Conservation (phyloP, 2,329 filamentous ascomycete genomes). For the Aspergillus luchuensis region DNA sequence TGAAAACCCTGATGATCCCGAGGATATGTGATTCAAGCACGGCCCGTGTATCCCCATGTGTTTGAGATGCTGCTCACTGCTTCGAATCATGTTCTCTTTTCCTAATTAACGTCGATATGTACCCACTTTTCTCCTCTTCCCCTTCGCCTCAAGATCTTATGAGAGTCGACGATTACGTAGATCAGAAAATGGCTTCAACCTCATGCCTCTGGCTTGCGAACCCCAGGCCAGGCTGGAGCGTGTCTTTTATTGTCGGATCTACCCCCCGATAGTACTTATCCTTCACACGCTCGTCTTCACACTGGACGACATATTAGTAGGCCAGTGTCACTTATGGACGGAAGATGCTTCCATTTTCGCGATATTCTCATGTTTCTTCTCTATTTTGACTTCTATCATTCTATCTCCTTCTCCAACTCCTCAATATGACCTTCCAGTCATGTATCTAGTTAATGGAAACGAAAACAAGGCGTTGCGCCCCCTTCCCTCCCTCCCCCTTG, state of each 20-base stretch:
- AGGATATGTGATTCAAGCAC: slow-evolving; percentile 33
- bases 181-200: background rate
- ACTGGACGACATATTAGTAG: slow-evolving; percentile 13
- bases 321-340: slow-evolving; percentile 7
- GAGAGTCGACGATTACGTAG: slow-evolving; percentile 4
- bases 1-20: slow-evolving; percentile 87
- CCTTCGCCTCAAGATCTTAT: background rate
- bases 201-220: background rate
- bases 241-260: background rate
- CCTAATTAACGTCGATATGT: slow-evolving; percentile 22
- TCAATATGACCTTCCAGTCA: slow-evolving; percentile 26
- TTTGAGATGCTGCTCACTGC: slow-evolving; percentile 12
- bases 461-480: slow-evolving; percentile 19
- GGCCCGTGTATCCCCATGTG: background rate
- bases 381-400: slow-evolving; percentile 1
- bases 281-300: background rate
- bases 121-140: slow-evolving; percentile 10
- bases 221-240: background rate
- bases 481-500: background rate
- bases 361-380: slow-evolving; percentile 9
- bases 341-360: slow-evolving; percentile 19
- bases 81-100: slow-evolving; percentile 14
- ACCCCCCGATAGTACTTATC: background rate
- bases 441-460: slow-evolving; percentile 36
- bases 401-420: slow-evolving; percentile 22